Conservation (phyloP, 257 asterid genomes). For the Solanum pinnatisectum region DNA sequence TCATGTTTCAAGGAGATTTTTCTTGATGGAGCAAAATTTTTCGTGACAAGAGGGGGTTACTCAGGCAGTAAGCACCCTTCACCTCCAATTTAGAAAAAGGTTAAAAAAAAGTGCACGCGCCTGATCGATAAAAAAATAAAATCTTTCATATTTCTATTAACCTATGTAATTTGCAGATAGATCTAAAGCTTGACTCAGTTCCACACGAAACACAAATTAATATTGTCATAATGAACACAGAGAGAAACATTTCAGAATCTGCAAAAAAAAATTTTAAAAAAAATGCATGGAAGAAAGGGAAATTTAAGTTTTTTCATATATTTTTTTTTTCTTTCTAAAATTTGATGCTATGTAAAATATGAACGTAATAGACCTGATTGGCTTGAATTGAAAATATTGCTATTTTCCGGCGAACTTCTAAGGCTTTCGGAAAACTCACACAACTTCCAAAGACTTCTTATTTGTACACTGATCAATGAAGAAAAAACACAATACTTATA, state of each 20-base stretch:
- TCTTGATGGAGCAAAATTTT: neutral
- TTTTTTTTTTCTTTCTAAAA: neutral
- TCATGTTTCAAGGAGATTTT: neutral
- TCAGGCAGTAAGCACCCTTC: neutral
- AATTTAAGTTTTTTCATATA: neutral
- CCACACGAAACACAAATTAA: neutral
- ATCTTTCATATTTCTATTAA: neutral
- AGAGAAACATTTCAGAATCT: slow-evolving; percentile 32
- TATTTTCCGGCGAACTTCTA: slow-evolving; percentile 54
- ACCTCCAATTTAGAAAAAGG: neutral
- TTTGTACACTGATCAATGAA: neutral
- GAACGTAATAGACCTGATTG: slow-evolving; percentile 29
- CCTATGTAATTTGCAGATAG: neutral
- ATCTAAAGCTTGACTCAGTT: neutral
- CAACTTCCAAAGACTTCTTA: slow-evolving; percentile 34
- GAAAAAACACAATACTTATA: neutral
- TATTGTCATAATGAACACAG: neutral
- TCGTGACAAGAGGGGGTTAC: neutral
- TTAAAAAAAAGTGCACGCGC: neutral
- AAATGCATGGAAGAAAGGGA: slow-evolving; percentile 9
- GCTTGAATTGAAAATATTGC: slow-evolving; percentile 44
- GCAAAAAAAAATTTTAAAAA: slow-evolving; percentile 4
- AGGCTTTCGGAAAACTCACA: slow-evolving; percentile 28
- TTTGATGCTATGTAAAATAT: neutral
- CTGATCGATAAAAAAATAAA: neutral